Evolutionary conservation across 352 stramenopile genomes (phyloP).

Genomic region (Thalassiosira exigua): DNA sequence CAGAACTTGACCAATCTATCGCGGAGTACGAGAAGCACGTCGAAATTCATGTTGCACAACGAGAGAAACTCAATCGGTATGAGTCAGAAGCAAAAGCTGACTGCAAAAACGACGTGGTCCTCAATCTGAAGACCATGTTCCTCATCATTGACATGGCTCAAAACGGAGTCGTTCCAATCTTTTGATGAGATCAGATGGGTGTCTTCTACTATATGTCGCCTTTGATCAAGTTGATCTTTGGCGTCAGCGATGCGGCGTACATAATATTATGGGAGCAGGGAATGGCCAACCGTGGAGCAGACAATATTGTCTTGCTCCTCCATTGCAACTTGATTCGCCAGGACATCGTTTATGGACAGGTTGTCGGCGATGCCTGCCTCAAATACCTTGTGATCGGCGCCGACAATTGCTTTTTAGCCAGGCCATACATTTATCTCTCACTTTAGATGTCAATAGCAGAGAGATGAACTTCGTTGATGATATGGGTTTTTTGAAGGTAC

Average conservation of each 20-base stretch:
- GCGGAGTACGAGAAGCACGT: too few species aligned
- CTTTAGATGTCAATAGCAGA: too few species aligned
- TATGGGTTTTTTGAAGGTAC: too few species aligned
- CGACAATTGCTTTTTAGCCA: constrained; percentile 47
- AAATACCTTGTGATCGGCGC: constrained; percentile 40
- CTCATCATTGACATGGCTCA: constrained; percentile 46
- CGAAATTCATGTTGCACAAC: too few species aligned
- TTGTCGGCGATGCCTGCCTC: constrained; percentile 7
- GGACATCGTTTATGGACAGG: too few species aligned
- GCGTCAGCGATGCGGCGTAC: constrained; percentile 54
- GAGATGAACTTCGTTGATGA: too few species aligned
- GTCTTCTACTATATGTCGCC: constrained; percentile 47
- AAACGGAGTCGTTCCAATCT: constrained; percentile 43
- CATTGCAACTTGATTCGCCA: too few species aligned
- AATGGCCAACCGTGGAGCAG: constrained; percentile 39
- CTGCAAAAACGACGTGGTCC: too few species aligned
- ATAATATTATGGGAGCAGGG: constrained; percentile 23
- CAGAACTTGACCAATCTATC: too few species aligned
- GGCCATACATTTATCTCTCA: too few species aligned
- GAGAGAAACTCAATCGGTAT: too few species aligned
- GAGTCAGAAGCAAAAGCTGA: too few species aligned
- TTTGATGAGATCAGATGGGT: constrained; percentile 33
- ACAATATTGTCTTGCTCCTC: constrained; percentile 49
- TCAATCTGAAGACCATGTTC: constrained; percentile 9
- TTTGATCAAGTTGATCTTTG: constrained; percentile 32